Evolutionary conservation across 352 stramenopile species (phyloP).

Genomic region (Peronospora tabacina): DNA sequence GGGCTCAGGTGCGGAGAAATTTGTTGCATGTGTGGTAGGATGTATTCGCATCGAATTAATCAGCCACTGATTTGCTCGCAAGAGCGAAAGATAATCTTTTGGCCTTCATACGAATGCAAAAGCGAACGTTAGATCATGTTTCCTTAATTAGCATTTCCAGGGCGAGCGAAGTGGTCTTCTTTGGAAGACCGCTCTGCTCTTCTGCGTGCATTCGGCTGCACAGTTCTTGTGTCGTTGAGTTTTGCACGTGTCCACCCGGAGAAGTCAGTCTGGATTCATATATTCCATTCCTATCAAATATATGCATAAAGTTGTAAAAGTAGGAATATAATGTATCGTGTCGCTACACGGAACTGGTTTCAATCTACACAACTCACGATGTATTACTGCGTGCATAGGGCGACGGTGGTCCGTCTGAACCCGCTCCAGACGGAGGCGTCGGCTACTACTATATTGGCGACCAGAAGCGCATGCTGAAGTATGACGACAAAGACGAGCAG

Average conservation of each 20-base stretch:
- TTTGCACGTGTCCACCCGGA: constrained; percentile 54
- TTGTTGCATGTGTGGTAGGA: not conserved
- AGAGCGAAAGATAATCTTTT: constrained; percentile 53
- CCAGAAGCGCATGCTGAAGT: constrained; percentile 73
- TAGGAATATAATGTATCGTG: not conserved
- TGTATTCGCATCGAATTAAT: constrained; percentile 81
- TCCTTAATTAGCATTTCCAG: constrained; percentile 84
- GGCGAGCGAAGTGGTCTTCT: constrained; percentile 20
- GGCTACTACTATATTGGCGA: constrained; percentile 85
- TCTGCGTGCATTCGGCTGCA: constrained; percentile 49
- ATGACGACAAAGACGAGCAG: constrained; percentile 57
- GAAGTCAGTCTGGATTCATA: constrained; percentile 86
- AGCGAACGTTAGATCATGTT: constrained; percentile 53
- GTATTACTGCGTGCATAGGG: constrained; percentile 34
- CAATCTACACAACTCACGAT: constrained; percentile 14
- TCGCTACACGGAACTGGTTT: not conserved
- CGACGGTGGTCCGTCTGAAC: constrained; percentile 64
- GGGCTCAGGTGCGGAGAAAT: constrained; percentile 60
- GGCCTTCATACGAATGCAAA: constrained; percentile 87
- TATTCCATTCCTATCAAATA: constrained; percentile 28
- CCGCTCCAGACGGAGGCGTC: constrained; percentile 64
- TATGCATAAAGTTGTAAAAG: not conserved
- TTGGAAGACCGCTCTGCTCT: constrained; percentile 10
- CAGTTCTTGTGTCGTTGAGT: constrained; percentile 76
- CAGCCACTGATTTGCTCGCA: constrained; percentile 63